Percentiles rank a stretch among this genome's conserved stretches.
Evolutionary conservation across 768 basidiomycete genomes (phyloP).

Genomic region (Russula sp.): DNA sequence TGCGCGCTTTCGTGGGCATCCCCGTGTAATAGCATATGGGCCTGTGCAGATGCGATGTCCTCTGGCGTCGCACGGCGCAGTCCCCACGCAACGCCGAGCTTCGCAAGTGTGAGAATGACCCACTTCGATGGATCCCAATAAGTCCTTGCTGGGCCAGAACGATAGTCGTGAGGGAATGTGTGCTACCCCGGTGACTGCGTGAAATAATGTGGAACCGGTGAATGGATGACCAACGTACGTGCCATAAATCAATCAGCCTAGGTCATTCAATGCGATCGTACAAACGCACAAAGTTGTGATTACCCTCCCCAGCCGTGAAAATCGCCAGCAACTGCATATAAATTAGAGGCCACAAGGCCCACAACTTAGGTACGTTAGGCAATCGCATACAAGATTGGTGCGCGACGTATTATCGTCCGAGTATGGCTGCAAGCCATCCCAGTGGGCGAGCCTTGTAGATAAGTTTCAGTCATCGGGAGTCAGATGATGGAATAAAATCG

Average conservation of each 20-base stretch:
- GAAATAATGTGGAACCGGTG: conserved; percentile 2
- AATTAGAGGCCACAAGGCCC: neutral
- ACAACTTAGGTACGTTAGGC: neutral
- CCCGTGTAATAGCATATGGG: conserved; percentile 49
- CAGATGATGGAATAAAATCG: conserved; percentile 30
- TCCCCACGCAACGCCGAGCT: conserved; percentile 46
- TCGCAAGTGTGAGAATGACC: conserved; percentile 57
- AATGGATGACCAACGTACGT: conserved; percentile 41
- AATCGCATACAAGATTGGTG: conserved; percentile 58
- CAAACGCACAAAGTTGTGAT: conserved; percentile 65
- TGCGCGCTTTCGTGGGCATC: conserved; percentile 28
- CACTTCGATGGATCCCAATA: conserved; percentile 86
- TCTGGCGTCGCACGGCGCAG: conserved; percentile 49
- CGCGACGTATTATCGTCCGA: conserved; percentile 77
- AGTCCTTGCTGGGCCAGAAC: conserved; percentile 55
- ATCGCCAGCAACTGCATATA: conserved; percentile 56
- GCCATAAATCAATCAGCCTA: conserved; percentile 36
- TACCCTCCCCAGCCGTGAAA: conserved; percentile 73
- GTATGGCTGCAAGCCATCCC: conserved; percentile 77
- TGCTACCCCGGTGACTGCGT: conserved; percentile 46
- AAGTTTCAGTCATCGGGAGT: neutral
- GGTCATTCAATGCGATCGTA: neutral
- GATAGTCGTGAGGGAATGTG: conserved; percentile 75
- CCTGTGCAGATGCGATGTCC: conserved; percentile 49
- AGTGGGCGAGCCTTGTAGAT: conserved; percentile 61